phyloP scores from a whole-genome alignment of 2,329 filamentous ascomycete species.

The Hypoxylon rubiginosum region DNA sequence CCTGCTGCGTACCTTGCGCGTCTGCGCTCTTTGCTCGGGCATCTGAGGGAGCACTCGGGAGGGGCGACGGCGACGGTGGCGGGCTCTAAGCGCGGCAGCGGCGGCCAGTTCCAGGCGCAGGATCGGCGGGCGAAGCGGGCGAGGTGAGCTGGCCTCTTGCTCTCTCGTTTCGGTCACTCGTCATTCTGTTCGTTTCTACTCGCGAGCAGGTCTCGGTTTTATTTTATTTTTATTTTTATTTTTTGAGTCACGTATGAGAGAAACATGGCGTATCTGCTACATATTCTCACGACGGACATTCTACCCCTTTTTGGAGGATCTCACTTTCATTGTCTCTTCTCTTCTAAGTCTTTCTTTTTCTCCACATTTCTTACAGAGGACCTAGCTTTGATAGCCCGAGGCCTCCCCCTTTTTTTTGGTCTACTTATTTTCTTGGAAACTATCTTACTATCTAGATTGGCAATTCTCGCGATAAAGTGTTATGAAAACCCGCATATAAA shows the following conservation, averaged over 20 bases:
- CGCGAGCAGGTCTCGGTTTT: constrained; percentile 15
- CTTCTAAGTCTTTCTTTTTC: constrained; percentile 40
- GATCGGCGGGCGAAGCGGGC: constrained; percentile 46
- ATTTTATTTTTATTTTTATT: no score
- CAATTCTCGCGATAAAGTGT: constrained; percentile 10
- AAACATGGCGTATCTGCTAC: not conserved
- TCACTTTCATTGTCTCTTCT: constrained; percentile 15
- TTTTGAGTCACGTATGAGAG: constrained; percentile 4
- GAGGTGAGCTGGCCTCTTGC: constrained; percentile 42
- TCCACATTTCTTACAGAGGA: not conserved
- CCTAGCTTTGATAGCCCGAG: constrained; percentile 25
- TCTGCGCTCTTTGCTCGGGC: constrained; percentile 49
- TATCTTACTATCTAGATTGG: constrained; percentile 12
- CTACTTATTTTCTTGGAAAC: constrained; percentile 8
- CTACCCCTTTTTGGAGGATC: not conserved
- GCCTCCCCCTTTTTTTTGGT: not conserved
- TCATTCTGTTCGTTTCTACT: not conserved
- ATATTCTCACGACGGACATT: not conserved
- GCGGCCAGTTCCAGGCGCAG: constrained; percentile 38
- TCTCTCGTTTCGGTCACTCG: not conserved
- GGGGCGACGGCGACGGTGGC: constrained; percentile 15
- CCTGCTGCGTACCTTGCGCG: constrained; percentile 50
- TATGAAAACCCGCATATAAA: constrained; percentile 3
- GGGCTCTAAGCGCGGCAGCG: constrained; percentile 47
- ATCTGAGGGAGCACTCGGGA: constrained; percentile 44